A percentile compares a stretch with the other conserved stretches of the same genome.
Conservation (phyloP, 352 stramenopile species). For the Lagenidium sp. region DNA sequence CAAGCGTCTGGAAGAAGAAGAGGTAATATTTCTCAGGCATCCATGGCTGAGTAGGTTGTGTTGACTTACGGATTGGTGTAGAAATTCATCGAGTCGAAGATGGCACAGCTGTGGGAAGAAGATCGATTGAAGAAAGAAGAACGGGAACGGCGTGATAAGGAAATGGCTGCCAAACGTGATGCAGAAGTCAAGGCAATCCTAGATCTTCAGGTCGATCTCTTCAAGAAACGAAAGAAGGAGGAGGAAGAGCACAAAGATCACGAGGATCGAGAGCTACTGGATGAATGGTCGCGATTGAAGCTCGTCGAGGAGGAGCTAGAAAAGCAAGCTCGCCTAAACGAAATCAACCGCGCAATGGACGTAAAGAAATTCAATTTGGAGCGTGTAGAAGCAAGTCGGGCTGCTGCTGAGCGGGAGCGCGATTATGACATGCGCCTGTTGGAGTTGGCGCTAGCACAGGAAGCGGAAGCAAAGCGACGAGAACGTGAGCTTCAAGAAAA, state of each 20-base stretch:
- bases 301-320: slow-evolving; percentile 59
- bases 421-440: slow-evolving; percentile 58
- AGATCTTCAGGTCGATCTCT: slow-evolving; percentile 63
- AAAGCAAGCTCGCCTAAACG: slow-evolving; percentile 31
- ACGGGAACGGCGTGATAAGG: slow-evolving; percentile 41
- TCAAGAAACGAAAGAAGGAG: slow-evolving; percentile 33
- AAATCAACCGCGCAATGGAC: slow-evolving; percentile 57
- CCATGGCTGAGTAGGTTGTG: too few species aligned
- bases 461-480: slow-evolving; percentile 42
- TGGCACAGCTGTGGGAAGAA: slow-evolving; percentile 65
- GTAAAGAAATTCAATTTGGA: slow-evolving; percentile 72
- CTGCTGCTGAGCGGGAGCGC: slow-evolving; percentile 37
- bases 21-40: too few species aligned
- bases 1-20: slow-evolving; percentile 27
- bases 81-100: too few species aligned
- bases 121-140: slow-evolving; percentile 72
- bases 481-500: slow-evolving; percentile 56
- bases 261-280: slow-evolving; percentile 44
- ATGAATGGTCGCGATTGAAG: slow-evolving; percentile 50
- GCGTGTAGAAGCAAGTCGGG: slow-evolving; percentile 35
- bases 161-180: slow-evolving; percentile 35
- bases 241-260: slow-evolving; percentile 24
- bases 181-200: slow-evolving; percentile 69
- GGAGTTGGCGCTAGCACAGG: slow-evolving; percentile 42
- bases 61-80: too few species aligned